Evolutionary conservation across 352 stramenopile genomes (phyloP), one percentile per base, ranked within the genome.

Genomic region (Pythium chondricola): DNA sequence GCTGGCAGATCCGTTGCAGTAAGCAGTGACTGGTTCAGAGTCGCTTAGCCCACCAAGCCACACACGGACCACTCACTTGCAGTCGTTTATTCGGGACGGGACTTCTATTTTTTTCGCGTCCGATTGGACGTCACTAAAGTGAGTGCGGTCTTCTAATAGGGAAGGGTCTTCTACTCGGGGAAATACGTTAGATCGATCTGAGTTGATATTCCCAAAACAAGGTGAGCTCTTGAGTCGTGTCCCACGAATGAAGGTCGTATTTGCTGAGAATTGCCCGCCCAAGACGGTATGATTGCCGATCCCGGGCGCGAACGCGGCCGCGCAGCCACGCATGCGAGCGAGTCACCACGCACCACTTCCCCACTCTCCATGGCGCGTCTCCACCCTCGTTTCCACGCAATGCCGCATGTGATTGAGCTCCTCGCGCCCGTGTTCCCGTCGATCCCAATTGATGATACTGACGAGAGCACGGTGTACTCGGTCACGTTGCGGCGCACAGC

Each of bases 361-460:
- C 26, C 25, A 26, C 22, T 16, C 11, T 7, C 9, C 0, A 16
- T 14, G 17, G n/a, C 13, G 9, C 10, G 21, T 35, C 21, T 17
- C 22, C 40, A 14, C 33, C 33, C 33, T 7, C 13, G 25, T 4
- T 17, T 35, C n/a, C 26, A 38, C 17, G 31, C 36, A 21, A 44
- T 10, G 16, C 35, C 36, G 2, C 55, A 63, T 26, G 47, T 50
- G 22, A 47, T 63, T 20, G 55, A 63, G 38, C 29, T 63, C 20
- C 24, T 63, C 16, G 55, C 55, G 35, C 48, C 55, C 21, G 13
- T 58, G 35, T 50, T 50, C 36, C 20, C 37, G 7, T 11, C 18
- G 17, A 29, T 62, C 4, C 46, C 46, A 11, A 16, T n/a, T 37
- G 4, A 6, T 2, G 25, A 39, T 31, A 25, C n/a, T 14, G 48